Percentiles rank a stretch among this genome's conserved stretches.
phyloP scores from a whole-genome alignment of 2,329 filamentous ascomycete species.

The Podosphaera fusca region DNA sequence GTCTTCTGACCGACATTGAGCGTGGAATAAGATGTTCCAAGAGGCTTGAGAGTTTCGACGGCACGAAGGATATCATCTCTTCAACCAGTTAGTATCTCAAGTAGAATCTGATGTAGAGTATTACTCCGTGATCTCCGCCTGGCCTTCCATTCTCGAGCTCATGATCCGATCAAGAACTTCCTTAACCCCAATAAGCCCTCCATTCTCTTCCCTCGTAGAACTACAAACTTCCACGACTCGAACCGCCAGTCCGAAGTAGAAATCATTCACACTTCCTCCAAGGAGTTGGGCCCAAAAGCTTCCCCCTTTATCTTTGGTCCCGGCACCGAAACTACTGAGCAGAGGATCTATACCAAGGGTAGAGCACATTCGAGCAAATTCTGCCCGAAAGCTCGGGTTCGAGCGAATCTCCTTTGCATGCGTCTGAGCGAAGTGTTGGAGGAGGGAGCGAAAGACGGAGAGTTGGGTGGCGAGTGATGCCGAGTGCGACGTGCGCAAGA shows the following conservation, averaged over 20 bases:
- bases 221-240: constrained; percentile 82
- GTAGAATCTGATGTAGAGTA: constrained; percentile 9
- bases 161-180: constrained; percentile 61
- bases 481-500: constrained; percentile 64
- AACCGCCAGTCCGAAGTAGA: constrained; percentile 96
- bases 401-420: constrained; percentile 92
- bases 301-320: constrained; percentile 25
- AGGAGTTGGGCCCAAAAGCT: constrained; percentile 87
- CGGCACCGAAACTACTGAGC: constrained; percentile 36
- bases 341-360: constrained; percentile 92
- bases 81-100: constrained; percentile 4
- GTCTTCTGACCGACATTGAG: constrained; percentile 62
- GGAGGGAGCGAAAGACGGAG: constrained; percentile 79
- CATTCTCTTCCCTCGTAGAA: constrained; percentile 70
- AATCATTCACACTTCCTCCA: constrained; percentile 82
- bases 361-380: constrained; percentile 96
- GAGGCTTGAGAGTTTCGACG: constrained; percentile 63
- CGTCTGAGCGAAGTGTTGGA: constrained; percentile 86
- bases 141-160: constrained; percentile 49
- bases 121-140: constrained; percentile 55
- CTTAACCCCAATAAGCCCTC: constrained; percentile 63
- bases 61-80: constrained; percentile 79
- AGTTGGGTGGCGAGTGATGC: constrained; percentile 79
- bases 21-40: constrained; percentile 72
- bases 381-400: constrained; percentile 80